Percentiles rank a stretch among this genome's conserved stretches.
Evolutionary conservation across 805 yeast species (phyloP).

Genomic region (Candida silvicultrix): DNA sequence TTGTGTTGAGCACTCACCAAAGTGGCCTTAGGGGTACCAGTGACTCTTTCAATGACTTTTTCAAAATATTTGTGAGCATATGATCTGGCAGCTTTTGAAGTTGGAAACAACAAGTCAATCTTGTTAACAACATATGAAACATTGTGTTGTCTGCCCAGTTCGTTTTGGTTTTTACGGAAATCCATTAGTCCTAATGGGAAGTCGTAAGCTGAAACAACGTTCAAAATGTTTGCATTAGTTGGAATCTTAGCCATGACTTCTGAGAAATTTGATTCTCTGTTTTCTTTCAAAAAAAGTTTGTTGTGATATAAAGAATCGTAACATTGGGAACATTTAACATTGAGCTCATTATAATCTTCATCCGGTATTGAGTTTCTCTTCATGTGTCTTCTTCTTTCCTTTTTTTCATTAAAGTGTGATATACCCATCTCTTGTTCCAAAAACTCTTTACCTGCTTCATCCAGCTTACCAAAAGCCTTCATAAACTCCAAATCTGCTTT

Average conservation of each 20-base stretch:
- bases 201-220: slow-evolving; percentile 61
- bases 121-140: slow-evolving; percentile 29
- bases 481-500: neutral
- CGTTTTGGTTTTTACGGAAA: slow-evolving; percentile 7
- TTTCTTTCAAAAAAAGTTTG: slow-evolving; percentile 29
- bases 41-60: slow-evolving; percentile 27
- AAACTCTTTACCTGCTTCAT: neutral
- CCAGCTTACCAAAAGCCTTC: neutral
- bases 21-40: slow-evolving; percentile 28
- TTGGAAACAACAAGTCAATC: slow-evolving; percentile 36
- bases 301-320: slow-evolving; percentile 42
- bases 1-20: slow-evolving; percentile 43
- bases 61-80: slow-evolving; percentile 25
- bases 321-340: slow-evolving; percentile 46
- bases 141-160: slow-evolving; percentile 6
- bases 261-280: slow-evolving; percentile 23
- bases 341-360: slow-evolving; percentile 2
- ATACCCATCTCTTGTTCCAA: slow-evolving; percentile 3
- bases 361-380: slow-evolving; percentile 1
- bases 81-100: slow-evolving; percentile 22
- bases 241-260: slow-evolving; percentile 33
- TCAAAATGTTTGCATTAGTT: slow-evolving; percentile 39
- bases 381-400: slow-evolving; percentile 3
- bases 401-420: slow-evolving; percentile 1
- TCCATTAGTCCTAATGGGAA: slow-evolving; percentile 48